A percentile compares a stretch with the other conserved stretches of the same genome.
Evolutionary conservation across 441 rosid genomes (phyloP).

Genomic region (Gossypium schwendimanii): DNA sequence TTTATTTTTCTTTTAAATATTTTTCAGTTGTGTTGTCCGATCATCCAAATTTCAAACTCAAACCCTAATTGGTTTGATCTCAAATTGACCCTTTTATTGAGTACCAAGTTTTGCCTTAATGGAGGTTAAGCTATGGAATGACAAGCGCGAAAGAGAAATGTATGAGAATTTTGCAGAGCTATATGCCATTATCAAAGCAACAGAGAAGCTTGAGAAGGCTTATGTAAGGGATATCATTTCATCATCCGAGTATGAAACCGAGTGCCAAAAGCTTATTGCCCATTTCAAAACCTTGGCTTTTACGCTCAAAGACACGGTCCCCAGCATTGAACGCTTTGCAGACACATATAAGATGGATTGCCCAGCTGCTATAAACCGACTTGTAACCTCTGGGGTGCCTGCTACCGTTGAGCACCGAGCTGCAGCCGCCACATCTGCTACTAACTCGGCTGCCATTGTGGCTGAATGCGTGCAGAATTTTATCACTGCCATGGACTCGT

Average conservation of each 20-base stretch:
- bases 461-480: constrained; percentile 93
- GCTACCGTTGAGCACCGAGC: constrained; percentile 91
- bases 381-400: constrained; percentile 85
- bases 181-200: constrained; percentile 87
- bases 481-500: constrained; percentile 88
- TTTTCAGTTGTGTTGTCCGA: neutral
- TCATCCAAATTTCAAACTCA: neutral
- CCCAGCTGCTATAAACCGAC: constrained; percentile 78
- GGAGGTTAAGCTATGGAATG: constrained; percentile 95
- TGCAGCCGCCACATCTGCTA: constrained; percentile 41
- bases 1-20: neutral
- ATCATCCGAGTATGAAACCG: constrained; percentile 68
- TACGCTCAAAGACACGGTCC: constrained; percentile 70
- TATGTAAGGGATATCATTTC: constrained; percentile 70
- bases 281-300: constrained; percentile 83
- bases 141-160: constrained; percentile 97
- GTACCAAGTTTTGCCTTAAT: constrained; percentile 26
- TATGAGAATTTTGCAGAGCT: constrained; percentile 91
- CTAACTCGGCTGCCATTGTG: constrained; percentile 75
- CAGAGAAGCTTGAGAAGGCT: constrained; percentile 90
- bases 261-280: constrained; percentile 85
- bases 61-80: neutral
- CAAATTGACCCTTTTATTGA: constrained; percentile 11
- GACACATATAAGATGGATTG: constrained; percentile 94
- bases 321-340: constrained; percentile 79